These are phyloP conservation scores for Arthrinium puccinioides DNA, from an alignment of 2,329 filamentous ascomycete genomes.

Conservation along the genomic window DNA sequence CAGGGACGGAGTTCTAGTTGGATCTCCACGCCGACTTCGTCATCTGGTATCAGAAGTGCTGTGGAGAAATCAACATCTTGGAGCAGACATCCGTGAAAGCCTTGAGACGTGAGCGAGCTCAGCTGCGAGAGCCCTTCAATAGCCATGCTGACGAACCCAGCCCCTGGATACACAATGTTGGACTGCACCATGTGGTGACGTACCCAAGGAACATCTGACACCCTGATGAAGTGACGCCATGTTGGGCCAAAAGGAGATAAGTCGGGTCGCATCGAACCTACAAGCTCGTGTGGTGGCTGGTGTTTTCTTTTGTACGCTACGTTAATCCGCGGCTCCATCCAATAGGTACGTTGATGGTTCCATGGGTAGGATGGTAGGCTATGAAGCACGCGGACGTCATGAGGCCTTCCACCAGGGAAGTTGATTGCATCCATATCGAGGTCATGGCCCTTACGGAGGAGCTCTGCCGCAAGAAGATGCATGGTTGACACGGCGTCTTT, in stretches of 20 bases:
- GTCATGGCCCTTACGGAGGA: background rate
- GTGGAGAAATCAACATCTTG: background rate
- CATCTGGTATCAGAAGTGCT: background rate
- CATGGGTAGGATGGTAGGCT: background rate
- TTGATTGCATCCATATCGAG: background rate
- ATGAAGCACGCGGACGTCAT: background rate
- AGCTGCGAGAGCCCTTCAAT: background rate
- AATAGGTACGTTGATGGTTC: background rate
- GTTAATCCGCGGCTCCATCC: background rate
- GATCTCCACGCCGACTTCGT: background rate
- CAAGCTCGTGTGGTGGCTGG: background rate
- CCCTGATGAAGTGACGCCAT: background rate
- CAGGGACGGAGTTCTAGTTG: background rate
- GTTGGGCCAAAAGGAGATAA: accelerated
- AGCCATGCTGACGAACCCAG: background rate
- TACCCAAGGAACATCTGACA: background rate
- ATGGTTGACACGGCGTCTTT: constrained; percentile 9
- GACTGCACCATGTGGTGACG: background rate
- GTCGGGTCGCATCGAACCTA: background rate
- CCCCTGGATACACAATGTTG: background rate
- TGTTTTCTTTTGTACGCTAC: background rate
- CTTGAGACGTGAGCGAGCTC: background rate
- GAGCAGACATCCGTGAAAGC: background rate
- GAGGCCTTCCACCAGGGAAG: background rate
- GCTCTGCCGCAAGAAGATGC: background rate